These are phyloP conservation scores for Turnera subulata DNA, from an alignment of 345 rosid species.

Conservation along the genomic window DNA sequence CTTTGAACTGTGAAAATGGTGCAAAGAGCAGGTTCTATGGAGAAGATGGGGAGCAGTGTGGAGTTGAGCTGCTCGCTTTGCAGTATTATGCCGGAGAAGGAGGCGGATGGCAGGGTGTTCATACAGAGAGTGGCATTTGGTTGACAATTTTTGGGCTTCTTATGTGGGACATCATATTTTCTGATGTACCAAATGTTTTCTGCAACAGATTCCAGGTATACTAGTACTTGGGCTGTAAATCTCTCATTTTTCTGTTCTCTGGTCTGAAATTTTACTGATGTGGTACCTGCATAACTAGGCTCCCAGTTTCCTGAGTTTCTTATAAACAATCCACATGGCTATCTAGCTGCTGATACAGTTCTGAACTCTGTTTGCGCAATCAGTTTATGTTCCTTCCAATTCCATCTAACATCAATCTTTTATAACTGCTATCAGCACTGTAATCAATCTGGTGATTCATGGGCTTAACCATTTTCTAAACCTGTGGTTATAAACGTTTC, in stretches of 20 bases:
- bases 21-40: constrained; percentile 80
- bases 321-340: no score
- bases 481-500: no score
- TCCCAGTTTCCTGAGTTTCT: no score
- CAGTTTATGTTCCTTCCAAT: no score
- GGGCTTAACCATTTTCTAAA: no score
- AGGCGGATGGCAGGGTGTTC: constrained; percentile 84
- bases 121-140: constrained; percentile 91
- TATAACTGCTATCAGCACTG: no score
- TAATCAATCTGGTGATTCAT: no score
- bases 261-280: not conserved
- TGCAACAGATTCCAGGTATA: constrained; percentile 75
- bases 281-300: not conserved
- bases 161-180: constrained; percentile 84
- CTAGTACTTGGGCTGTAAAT: not conserved
- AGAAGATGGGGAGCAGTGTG: constrained; percentile 84
- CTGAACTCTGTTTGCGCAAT: no score
- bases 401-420: no score
- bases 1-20: constrained; percentile 76
- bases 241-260: not conserved
- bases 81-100: constrained; percentile 81
- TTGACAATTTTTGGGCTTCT: constrained; percentile 82
- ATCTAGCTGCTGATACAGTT: no score
- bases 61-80: constrained; percentile 93
- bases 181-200: constrained; percentile 73